Evolutionary conservation across 495 filamentous ascomycete species (phyloP).

Genomic region (Neurospora discreta): DNA sequence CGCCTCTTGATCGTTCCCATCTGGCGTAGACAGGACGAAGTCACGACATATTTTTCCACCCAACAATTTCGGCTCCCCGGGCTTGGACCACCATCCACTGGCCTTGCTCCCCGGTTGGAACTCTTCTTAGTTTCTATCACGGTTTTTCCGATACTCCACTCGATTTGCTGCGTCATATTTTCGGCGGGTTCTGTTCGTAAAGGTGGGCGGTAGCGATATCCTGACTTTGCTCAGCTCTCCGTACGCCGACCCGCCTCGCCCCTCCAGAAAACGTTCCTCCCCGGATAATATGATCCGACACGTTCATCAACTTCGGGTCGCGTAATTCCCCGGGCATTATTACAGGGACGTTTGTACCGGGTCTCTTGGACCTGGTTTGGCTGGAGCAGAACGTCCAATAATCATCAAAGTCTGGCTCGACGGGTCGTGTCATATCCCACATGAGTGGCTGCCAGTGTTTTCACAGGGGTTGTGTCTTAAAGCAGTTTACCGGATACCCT

Average conservation of each 20-base stretch:
- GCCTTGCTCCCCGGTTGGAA: constrained; percentile 5
- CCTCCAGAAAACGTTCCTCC: background rate
- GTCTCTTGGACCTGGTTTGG: background rate
- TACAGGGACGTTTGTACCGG: background rate
- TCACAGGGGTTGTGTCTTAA: background rate
- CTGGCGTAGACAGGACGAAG: constrained; percentile 42
- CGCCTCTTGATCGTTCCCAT: constrained; percentile 34
- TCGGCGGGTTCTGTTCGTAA: constrained; percentile 10
- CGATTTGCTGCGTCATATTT: constrained; percentile 13
- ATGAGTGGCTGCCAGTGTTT: background rate
- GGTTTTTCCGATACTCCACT: constrained; percentile 20
- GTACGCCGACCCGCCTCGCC: background rate
- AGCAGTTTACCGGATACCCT: background rate
- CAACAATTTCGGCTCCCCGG: constrained; percentile 23
- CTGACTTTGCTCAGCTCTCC: background rate
- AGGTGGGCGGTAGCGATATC: constrained; percentile 9
- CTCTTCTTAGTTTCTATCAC: constrained; percentile 5
- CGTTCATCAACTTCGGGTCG: background rate
- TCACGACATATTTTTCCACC: constrained; percentile 39
- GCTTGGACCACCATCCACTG: constrained; percentile 6
- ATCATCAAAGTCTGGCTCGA: background rate
- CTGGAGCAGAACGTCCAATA: background rate
- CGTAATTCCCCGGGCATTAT: background rate
- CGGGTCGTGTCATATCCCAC: background rate
- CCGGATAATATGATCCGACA: background rate